Evolutionary conservation across 2,329 filamentous ascomycete genomes (phyloP), one percentile per base, ranked within the genome.

Genomic region (Colletotrichum noveboracense): DNA sequence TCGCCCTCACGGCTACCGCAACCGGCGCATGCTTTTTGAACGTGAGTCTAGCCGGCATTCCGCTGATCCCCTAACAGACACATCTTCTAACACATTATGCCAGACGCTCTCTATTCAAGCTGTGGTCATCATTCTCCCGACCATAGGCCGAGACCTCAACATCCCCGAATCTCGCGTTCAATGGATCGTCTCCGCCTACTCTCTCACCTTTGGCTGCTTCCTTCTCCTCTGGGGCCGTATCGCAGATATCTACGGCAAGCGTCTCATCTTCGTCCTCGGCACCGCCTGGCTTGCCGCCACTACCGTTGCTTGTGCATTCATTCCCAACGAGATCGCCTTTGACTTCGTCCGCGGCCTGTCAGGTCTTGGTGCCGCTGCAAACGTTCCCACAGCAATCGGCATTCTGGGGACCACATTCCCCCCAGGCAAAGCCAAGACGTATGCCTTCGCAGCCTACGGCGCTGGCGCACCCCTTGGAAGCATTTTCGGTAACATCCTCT

Each of bases 381-480:
- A 93, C 79, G 91, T 94, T 1, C 93, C 93, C 0, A 94, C 93
- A 0, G 93, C 93, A 0, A 91, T 95, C 79, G 93, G 93, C 0
- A 94, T 94, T 52, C 82, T 95, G 4, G 93, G 92, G 1, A 90
- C 90, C 2, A 94, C 91, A 0, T 94, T 94, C 70, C 89, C 90
- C 2, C 92, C 92, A 0, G 92, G 93, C 0, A 92, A 91, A 77
- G 90, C 92, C 6, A 94, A 94, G 83, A 94, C 93, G 79, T 93
- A 94, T 80, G 92, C 93, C 2, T 94, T 95, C 78, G 91, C 90
- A 48, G 87, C 89, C 26, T 94, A 93, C 74, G 88, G 88, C 21
- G 92, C 92, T 2, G 93, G 92, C 3, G 91, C 92, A 0, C 93
- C 93, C 0, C 83, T 94, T 0, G 93, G 93, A 0, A 89, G 88